Conservation (phyloP, 495 filamentous ascomycete species). For the Podospora tetraspora region DNA sequence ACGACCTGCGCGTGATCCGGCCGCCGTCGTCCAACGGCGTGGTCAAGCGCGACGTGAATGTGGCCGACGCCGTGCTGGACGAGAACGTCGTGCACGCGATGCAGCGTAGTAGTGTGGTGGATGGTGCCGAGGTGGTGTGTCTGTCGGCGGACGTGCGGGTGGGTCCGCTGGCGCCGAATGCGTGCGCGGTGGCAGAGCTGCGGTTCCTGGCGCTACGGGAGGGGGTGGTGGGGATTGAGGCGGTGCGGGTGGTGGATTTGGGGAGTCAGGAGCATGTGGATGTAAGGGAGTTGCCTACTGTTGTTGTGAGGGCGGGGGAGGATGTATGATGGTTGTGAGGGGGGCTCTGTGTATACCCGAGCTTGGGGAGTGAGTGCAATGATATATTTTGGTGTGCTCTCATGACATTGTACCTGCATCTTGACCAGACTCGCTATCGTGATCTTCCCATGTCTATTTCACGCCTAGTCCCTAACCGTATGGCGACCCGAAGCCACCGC, state of each 20-base stretch:
- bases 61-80: conserved; percentile 77
- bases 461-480: not conserved
- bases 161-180: conserved; percentile 69
- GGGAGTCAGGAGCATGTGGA: conserved; percentile 76
- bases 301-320: conserved; percentile 44
- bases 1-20: conserved; percentile 55
- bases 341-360: too few species aligned
- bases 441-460: not conserved
- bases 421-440: not conserved
- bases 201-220: conserved; percentile 70
- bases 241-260: conserved; percentile 76
- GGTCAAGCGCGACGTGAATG: conserved; percentile 23
- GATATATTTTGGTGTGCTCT: not conserved
- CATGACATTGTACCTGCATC: not conserved
- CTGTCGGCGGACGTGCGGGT: conserved; percentile 79
- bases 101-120: conserved; percentile 68
- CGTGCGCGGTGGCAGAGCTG: conserved; percentile 75
- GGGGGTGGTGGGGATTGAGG: conserved; percentile 73
- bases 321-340: too few species aligned
- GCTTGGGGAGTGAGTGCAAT: too few species aligned
- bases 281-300: conserved; percentile 72
- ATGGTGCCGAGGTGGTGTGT: conserved; percentile 69
- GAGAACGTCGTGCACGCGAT: conserved; percentile 78
- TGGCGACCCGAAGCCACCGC: not conserved
- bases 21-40: conserved; percentile 39